Evolutionary conservation across 306 rosid species (phyloP).

Genomic region (Quercus rubra): DNA sequence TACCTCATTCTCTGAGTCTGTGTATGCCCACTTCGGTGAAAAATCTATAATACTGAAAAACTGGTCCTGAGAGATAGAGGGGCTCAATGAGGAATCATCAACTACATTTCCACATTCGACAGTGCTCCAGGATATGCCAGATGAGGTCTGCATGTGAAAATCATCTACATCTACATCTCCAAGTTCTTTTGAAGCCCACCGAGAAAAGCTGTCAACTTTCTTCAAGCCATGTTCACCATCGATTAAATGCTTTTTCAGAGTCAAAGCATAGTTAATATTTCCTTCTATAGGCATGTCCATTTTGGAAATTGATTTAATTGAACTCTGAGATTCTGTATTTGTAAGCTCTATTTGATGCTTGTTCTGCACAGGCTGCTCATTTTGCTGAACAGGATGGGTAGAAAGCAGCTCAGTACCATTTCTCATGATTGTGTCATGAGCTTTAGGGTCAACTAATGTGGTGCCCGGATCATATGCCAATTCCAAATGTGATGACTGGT

Average conservation of each 20-base stretch:
- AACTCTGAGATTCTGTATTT: constrained; percentile 35
- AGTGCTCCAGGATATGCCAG: constrained; percentile 79
- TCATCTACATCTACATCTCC: constrained; percentile 85
- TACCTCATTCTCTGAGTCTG: constrained; percentile 75
- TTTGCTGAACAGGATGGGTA: constrained; percentile 32
- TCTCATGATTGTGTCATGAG: constrained; percentile 30
- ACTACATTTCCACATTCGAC: constrained; percentile 61
- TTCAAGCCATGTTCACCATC: constrained; percentile 67
- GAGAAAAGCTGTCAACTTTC: constrained; percentile 90
- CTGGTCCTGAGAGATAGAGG: constrained; percentile 88
- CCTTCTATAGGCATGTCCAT: constrained; percentile 47
- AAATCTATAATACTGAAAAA: constrained; percentile 70
- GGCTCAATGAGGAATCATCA: constrained; percentile 74
- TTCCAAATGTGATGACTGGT: constrained; percentile 51
- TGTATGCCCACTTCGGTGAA: constrained; percentile 75
- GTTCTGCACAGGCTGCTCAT: constrained; percentile 36
- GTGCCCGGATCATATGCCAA: constrained; percentile 31
- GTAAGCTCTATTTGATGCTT: constrained; percentile 30
- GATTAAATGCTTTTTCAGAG: constrained; percentile 52
- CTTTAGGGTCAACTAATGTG: constrained; percentile 30
- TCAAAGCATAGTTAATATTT: constrained; percentile 43
- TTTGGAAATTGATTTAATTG: constrained; percentile 26
- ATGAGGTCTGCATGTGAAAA: constrained; percentile 69
- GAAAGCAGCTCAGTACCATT: constrained; percentile 22
- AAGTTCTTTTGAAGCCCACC: constrained; percentile 74